Evolutionary conservation across 805 yeast genomes (phyloP).

Genomic region (Pichia californica): DNA sequence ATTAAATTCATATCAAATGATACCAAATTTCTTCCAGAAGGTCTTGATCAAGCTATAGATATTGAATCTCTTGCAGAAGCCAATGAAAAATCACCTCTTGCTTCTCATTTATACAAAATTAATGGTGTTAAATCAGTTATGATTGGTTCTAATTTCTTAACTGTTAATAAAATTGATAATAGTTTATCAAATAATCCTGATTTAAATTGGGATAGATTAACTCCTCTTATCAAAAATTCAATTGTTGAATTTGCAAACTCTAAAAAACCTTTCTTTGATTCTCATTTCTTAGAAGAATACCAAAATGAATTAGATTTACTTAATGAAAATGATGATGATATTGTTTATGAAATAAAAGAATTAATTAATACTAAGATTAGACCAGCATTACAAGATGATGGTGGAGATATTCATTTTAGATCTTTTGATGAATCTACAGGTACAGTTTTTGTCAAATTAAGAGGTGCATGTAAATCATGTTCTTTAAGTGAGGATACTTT

Average conservation of each 20-base stretch:
- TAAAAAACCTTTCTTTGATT: constrained; percentile 23
- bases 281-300: constrained; percentile 19
- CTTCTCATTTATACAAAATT: constrained; percentile 49
- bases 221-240: constrained; percentile 22
- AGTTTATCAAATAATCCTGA: constrained; percentile 28
- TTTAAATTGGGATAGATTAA: constrained; percentile 26
- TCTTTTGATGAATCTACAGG: constrained; percentile 51
- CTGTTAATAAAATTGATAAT: constrained; percentile 51
- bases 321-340: constrained; percentile 58
- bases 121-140: constrained; percentile 64
- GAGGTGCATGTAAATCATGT: constrained; percentile 72
- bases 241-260: constrained; percentile 23
- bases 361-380: constrained; percentile 62
- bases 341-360: constrained; percentile 62
- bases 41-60: constrained; percentile 39
- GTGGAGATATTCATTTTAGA: constrained; percentile 68
- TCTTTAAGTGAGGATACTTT: constrained; percentile 60
- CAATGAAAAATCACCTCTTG: constrained; percentile 54
- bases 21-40: constrained; percentile 39
- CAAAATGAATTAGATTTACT: constrained; percentile 24
- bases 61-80: constrained; percentile 50
- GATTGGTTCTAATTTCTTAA: constrained; percentile 69
- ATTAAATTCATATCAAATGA: constrained; percentile 54
- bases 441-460: constrained; percentile 49
- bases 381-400: constrained; percentile 72